Conservation (phyloP, 495 filamentous ascomycete species). For the Alectoria sarmentosa region DNA sequence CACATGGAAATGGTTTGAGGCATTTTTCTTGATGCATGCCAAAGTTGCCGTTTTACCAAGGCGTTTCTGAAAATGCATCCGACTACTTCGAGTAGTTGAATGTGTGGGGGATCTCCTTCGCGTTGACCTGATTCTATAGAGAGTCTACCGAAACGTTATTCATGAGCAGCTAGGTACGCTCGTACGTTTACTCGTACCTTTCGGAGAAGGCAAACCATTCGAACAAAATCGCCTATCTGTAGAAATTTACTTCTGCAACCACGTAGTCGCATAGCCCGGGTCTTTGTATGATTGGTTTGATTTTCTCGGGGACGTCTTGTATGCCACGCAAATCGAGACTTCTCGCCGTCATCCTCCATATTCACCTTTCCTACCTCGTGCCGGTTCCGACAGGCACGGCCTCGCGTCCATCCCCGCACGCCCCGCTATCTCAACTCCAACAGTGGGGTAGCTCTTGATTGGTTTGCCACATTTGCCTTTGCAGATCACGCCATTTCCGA, state of each 20-base stretch:
- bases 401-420: not conserved
- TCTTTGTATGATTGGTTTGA: too few species aligned
- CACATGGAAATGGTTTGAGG: not conserved
- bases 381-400: not conserved
- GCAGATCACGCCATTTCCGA: too few species aligned
- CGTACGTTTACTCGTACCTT: too few species aligned
- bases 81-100: not conserved
- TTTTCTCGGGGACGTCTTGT: too few species aligned
- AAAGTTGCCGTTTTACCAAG: not conserved
- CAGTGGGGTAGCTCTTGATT: too few species aligned
- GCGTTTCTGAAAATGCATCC: not conserved
- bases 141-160: not conserved
- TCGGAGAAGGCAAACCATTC: not conserved
- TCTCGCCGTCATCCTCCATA: too few species aligned
- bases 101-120: not conserved
- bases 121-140: not conserved
- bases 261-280: too few species aligned
- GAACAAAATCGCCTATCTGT: too few species aligned
- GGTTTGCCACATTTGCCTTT: too few species aligned
- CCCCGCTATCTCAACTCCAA: not conserved
- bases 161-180: not conserved
- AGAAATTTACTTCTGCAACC: too few species aligned
- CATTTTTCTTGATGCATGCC: not conserved
- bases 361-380: not conserved
- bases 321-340: too few species aligned